Conservation (phyloP, 768 basidiomycete species). For the Rossbeevera mucosa region DNA sequence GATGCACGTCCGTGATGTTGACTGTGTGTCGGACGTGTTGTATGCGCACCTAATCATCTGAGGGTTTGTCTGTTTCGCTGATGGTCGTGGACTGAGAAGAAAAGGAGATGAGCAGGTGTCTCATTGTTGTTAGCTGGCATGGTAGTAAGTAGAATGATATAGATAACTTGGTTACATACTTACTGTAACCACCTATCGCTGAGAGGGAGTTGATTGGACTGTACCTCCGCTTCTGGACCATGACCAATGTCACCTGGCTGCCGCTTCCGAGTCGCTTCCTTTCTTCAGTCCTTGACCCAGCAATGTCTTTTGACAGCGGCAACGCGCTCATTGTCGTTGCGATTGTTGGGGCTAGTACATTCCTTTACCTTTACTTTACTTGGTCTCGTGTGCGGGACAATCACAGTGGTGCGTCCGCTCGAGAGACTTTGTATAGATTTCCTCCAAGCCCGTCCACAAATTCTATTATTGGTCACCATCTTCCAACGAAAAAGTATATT, state of each 20-base stretch:
- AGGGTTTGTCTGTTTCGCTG: conserved; percentile 18
- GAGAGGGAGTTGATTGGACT: too few species aligned
- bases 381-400: neutral
- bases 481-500: conserved; percentile 4
- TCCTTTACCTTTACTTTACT: conserved; percentile 1
- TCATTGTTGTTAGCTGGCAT: too few species aligned
- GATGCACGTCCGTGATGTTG: conserved; percentile 3
- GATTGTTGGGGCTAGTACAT: neutral
- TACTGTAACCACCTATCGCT: too few species aligned
- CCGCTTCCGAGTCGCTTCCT: too few species aligned
- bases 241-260: too few species aligned
- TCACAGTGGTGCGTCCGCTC: neutral
- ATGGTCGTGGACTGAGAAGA: conserved; percentile 29
- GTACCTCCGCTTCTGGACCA: too few species aligned
- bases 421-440: neutral
- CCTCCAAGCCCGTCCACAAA: conserved; percentile 10
- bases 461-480: conserved; percentile 1
- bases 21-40: neutral
- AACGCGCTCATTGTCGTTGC: neutral
- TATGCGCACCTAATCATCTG: conserved; percentile 29
- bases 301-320: neutral
- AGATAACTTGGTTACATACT: too few species aligned
- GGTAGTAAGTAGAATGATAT: too few species aligned
- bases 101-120: conserved; percentile 23
- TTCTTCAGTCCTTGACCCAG: conserved; percentile 15